These are phyloP conservation scores for Pseudonitzschia delicatissima DNA, from an alignment of 108 stramenopile genomes.

Conservation along the genomic window DNA sequence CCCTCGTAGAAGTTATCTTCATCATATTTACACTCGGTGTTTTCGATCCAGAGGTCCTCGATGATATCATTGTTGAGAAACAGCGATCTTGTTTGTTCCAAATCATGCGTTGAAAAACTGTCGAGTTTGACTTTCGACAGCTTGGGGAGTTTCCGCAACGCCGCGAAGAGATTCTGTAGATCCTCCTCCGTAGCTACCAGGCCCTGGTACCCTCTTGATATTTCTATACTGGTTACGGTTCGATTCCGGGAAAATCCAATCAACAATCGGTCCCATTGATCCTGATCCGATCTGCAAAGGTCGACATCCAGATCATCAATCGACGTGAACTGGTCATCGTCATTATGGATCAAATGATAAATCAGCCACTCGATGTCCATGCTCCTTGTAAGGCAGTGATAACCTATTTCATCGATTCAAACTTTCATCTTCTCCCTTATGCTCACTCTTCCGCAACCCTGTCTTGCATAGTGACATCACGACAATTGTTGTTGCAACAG, in stretches of 20 bases:
- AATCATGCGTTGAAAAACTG: neutral
- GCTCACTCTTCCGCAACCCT: too few species aligned
- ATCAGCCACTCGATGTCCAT: conserved; percentile 13
- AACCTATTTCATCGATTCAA: too few species aligned
- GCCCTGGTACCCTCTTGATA: conserved; percentile 2
- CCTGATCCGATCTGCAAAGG: conserved; percentile 9
- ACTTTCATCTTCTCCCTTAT: too few species aligned
- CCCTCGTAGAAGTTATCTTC: neutral
- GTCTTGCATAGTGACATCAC: too few species aligned
- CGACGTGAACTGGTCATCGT: conserved; percentile 11
- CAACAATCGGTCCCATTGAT: conserved; percentile 9
- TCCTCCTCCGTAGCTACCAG: neutral
- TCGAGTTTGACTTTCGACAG: conserved; percentile 5
- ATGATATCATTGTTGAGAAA: neutral
- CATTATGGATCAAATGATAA: conserved; percentile 9
- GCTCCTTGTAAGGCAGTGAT: neutral
- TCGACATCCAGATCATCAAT: conserved; percentile 1
- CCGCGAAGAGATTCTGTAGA: neutral
- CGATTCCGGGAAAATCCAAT: neutral
- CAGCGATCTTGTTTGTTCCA: neutral
- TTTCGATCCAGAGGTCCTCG: conserved; percentile 5
- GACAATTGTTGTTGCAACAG: too few species aligned
- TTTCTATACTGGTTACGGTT: conserved; percentile 1
- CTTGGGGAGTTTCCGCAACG: neutral
- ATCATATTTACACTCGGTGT: neutral